Evolutionary conservation across 2,329 filamentous ascomycete species (phyloP).

Genomic region (Pestalotiopsis sp.): DNA sequence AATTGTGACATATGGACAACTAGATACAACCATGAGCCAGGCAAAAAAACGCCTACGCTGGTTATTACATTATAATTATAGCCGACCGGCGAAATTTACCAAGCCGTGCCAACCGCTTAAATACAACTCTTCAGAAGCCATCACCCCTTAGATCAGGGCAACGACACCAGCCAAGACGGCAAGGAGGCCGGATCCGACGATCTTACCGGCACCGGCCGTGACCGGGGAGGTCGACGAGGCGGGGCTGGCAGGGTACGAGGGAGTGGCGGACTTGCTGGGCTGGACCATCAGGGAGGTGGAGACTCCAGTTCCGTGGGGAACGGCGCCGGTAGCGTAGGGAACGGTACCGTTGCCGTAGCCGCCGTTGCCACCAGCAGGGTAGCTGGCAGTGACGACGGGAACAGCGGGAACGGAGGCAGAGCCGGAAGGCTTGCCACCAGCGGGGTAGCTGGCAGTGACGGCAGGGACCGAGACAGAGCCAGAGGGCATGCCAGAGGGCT

Average conservation of each 20-base stretch:
- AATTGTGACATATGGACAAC: background rate
- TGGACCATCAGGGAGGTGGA: background rate
- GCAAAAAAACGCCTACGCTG: slow-evolving; percentile 5
- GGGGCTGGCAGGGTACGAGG: slow-evolving; percentile 8
- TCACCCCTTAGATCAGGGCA: slow-evolving; percentile 5
- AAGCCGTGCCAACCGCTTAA: background rate
- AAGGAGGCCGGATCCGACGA: slow-evolving; percentile 6
- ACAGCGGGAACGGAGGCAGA: background rate
- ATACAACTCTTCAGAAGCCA: background rate
- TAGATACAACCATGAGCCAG: slow-evolving; percentile 1
- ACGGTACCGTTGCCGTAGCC: slow-evolving; percentile 7
- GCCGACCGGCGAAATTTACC: background rate
- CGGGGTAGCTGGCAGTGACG: slow-evolving; percentile 1
- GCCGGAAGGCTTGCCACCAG: background rate
- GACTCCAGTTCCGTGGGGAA: background rate
- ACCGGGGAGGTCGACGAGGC: background rate
- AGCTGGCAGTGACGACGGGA: background rate
- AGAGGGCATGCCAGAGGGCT: background rate
- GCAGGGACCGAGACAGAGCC: background rate
- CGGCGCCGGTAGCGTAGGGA: background rate
- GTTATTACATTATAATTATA: slow-evolving; percentile 12
- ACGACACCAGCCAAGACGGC: slow-evolving; percentile 4
- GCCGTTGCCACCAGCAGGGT: slow-evolving; percentile 14
- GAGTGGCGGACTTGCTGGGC: slow-evolving; percentile 1
- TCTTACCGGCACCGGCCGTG: slow-evolving; percentile 12